Evolutionary conservation across 345 rosid species (phyloP), one percentile per base, ranked within the genome.

Genomic region (Syzygium oleosum): DNA sequence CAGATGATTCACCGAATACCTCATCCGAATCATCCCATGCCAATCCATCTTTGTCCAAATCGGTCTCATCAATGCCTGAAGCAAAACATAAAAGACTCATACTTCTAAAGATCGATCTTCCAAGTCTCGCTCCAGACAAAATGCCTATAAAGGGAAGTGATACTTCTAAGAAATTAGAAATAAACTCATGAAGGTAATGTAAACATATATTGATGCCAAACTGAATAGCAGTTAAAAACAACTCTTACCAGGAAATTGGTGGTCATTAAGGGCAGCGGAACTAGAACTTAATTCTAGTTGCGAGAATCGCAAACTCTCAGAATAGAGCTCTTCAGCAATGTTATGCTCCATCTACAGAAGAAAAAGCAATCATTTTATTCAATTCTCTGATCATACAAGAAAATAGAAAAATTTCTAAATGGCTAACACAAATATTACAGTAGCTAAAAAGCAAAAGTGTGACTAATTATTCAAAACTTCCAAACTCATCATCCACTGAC

Each of bases 291-390:
- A 86, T 89, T 89, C 91, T 88, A 87, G 53, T 65, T 51, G 86
- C 3, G 95, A 89, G 29, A 87, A 73, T 9, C 59, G 91, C 90
- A 93, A 89, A 78, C 92, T 91, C 84, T 93, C 95, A 59, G 93
- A 86, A 85, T 93, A 94, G 65, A 94, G 91, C 91, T 93, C 94
- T 85, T 93, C 87, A 34, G 95, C 93, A 85, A 95, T 41, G 89
- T 87, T 88, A 25, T 84, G 55, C 14, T 93, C 94, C 92, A 90
- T 92, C 92, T 92, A 85, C 85, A 79, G 51, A 85, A 85, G 68
- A 38, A 51, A 51, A 65, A 68, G 84, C 84, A 31, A 59, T 38
- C 83, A 19, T 73, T 38, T 73, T 21, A 10, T 38, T 9, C 7
- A 73, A 38, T 73, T 23, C 61, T 25, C 27, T 4, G 61, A 10